A percentile compares a stretch with the other conserved stretches of the same genome.
phyloP scores from a whole-genome alignment of 2,329 filamentous ascomycete species.

The Sclerotinia nivalis region DNA sequence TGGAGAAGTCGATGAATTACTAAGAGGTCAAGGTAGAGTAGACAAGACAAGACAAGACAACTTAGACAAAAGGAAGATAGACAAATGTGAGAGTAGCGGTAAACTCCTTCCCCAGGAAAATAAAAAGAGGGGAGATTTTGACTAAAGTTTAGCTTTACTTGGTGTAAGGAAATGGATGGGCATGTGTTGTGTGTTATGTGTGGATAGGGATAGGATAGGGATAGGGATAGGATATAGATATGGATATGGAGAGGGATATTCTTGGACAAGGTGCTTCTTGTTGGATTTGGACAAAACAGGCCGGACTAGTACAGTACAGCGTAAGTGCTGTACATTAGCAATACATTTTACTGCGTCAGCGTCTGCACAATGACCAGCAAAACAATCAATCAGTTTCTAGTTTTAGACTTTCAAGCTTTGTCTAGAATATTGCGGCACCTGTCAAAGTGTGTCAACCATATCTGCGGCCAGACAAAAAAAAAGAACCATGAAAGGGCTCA shows the following conservation, averaged over 20 bases:
- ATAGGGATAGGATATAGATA: not conserved
- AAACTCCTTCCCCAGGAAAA: slow-evolving; percentile 13
- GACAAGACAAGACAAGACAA: not conserved
- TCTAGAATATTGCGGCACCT: not conserved
- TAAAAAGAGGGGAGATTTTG: not conserved
- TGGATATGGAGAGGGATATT: not conserved
- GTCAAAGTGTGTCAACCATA: not conserved
- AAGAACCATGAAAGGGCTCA: not conserved
- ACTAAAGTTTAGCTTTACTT: not conserved
- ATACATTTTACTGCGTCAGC: not conserved
- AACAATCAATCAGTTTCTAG: not conserved
- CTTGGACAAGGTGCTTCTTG: not conserved
- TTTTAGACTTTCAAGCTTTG: not conserved
- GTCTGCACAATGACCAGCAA: not conserved
- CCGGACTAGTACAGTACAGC: not conserved
- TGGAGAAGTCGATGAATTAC: not conserved
- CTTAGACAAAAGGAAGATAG: not conserved
- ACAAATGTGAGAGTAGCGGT: slow-evolving; percentile 17
- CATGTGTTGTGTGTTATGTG: not conserved
- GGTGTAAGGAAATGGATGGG: not conserved
- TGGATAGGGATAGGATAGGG: not conserved
- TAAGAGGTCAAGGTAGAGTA: not conserved
- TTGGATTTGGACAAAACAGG: not conserved
- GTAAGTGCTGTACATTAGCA: not conserved
- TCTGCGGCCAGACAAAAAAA: not conserved